These are phyloP conservation scores for Panaeolus papilionaceus DNA, from an alignment of 768 basidiomycete species.

Conservation along the genomic window DNA sequence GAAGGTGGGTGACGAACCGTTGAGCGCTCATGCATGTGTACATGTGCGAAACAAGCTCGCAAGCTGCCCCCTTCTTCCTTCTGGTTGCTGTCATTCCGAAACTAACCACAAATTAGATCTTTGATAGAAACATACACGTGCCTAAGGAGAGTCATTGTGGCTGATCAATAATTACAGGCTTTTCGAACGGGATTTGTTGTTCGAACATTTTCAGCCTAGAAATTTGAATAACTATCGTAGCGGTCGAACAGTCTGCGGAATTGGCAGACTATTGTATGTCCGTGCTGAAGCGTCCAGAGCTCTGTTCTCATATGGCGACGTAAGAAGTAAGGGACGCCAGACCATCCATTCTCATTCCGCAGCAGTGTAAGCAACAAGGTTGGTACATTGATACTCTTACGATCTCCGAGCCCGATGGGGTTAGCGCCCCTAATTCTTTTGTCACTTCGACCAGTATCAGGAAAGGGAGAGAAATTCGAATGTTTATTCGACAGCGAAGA, in stretches of 20 bases:
- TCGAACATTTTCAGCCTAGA: no score
- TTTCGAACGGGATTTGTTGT: not conserved
- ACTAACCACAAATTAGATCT: not conserved
- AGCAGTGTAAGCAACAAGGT: not conserved
- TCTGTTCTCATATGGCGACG: slow-evolving; percentile 3
- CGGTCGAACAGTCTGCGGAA: not conserved
- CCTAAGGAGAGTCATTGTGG: not conserved
- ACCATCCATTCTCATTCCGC: not conserved
- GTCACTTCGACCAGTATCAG: not conserved
- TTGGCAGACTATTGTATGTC: not conserved
- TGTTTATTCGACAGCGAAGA: no score
- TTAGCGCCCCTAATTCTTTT: not conserved
- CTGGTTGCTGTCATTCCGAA: not conserved
- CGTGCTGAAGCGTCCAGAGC: slow-evolving; percentile 3
- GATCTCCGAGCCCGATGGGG: not conserved
- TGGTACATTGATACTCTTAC: not conserved
- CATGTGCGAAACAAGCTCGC: not conserved
- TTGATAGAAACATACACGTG: not conserved
- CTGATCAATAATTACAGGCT: not conserved
- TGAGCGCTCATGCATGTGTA: not conserved
- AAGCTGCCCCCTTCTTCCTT: not conserved
- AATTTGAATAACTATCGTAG: not conserved
- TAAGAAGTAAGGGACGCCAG: not conserved
- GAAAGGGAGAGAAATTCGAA: not conserved
- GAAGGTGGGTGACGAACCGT: not conserved